Evolutionary conservation across 768 basidiomycete species (phyloP).

Genomic region (Neoboletus magnificus): DNA sequence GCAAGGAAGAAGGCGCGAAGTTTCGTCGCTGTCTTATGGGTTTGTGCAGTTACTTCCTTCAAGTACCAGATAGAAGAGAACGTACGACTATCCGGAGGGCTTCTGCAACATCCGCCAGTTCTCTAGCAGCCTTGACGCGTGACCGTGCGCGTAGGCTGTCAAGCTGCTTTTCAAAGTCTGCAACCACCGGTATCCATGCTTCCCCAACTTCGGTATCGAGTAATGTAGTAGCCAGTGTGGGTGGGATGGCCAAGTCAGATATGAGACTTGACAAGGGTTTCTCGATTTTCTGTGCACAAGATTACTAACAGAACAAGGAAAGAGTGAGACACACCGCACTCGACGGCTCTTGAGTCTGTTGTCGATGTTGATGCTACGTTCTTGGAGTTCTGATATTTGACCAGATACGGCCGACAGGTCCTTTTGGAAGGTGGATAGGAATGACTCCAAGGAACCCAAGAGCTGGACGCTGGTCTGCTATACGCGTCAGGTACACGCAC

Average conservation of each 20-base stretch:
- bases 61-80: slow-evolving; percentile 6
- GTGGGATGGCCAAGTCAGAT: slow-evolving; percentile 78
- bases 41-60: slow-evolving; percentile 1
- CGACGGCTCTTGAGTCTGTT: slow-evolving; percentile 77
- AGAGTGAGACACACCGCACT: slow-evolving; percentile 44
- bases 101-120: slow-evolving; percentile 79
- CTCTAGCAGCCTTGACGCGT: slow-evolving; percentile 83
- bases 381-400: slow-evolving; percentile 92
- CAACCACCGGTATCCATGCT: slow-evolving; percentile 79
- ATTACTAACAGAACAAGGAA: background rate
- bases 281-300: slow-evolving; percentile 71
- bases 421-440: slow-evolving; percentile 92
- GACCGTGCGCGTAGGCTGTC: slow-evolving; percentile 65
- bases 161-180: slow-evolving; percentile 76
- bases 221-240: slow-evolving; percentile 68
- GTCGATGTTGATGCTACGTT: slow-evolving; percentile 88
- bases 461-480: slow-evolving; percentile 79
- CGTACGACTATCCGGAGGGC: slow-evolving; percentile 86
- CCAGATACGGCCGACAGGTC: slow-evolving; percentile 94
- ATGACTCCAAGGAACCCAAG: slow-evolving; percentile 83
- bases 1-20: slow-evolving; percentile 82
- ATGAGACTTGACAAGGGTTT: slow-evolving; percentile 80
- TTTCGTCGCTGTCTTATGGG: slow-evolving; percentile 77
- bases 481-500: slow-evolving; percentile 1
- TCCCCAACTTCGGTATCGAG: slow-evolving; percentile 85